Base-by-base conservation (phyloP, 139 green algal genomes). In the Chlamydomonas sp. region DNA sequence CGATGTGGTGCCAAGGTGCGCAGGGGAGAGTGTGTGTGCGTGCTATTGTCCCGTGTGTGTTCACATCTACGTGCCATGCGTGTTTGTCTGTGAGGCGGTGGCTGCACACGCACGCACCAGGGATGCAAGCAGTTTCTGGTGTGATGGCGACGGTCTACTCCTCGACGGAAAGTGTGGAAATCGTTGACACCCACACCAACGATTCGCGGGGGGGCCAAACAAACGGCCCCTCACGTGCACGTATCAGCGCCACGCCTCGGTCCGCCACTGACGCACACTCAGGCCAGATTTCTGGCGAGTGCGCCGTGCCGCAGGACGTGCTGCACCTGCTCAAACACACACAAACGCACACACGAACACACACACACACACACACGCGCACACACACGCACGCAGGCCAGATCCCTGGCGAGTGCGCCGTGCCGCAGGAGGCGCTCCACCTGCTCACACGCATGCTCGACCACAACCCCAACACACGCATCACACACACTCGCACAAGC, bases 381-480 rank as follows among this genome's bases (percentile, higher is more conserved):
- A 24, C 22, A 58, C 43, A 38, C 1, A 35, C 69, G 5, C 30
- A 24, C 10, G 28, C 3, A 58, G 59, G 58, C 31, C 28, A 39
- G 1, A 35, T 60, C 3, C 39, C 58, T 22, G 54, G 69, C 30
- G 73, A 73, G 31, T 75, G 75, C 35, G 67, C 74, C 8, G 69
- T 72, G 0, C 73, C 70, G 2, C 50, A 59, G 2, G 78, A 85
- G 68, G 73, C 76, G 20, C 54, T 81, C n/a, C 48, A 84, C 50
- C 78, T 84, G 33, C 73, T 84, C 50, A 26, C 59, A 2, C 72
- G 67, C 49, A 77, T 90, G 79, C 76, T 90, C 34, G 76, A 76
- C 24, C 86, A 83, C 65, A 76, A 90, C 74, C 84, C 82, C 8
- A 35, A 38, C 13, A 70, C 74, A 31, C 78, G 84, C 29, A 79